Evolutionary conservation across 371 early-diverging fungal genomes (phyloP), one percentile per base, ranked within the genome.

Genomic region (Vittaforma corneae): DNA sequence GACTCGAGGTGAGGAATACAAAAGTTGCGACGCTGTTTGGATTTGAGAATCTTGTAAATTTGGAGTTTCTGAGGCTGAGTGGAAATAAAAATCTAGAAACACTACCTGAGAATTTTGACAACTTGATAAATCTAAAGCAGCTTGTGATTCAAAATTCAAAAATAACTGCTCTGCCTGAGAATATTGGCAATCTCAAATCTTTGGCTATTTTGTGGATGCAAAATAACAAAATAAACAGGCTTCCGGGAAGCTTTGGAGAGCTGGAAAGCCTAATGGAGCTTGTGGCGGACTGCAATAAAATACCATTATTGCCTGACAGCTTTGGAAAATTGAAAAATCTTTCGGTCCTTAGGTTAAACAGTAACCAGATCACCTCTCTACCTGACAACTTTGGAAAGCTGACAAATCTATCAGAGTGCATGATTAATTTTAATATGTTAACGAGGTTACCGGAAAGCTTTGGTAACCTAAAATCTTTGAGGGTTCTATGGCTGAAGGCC

Each of bases 151-250:
- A n/a, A n/a, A n/a, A n/a, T n/a, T n/a, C n/a, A n/a, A n/a, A n/a
- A n/a, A n/a, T n/a, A n/a, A 52, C 22, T 52, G 30, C 40, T 40
- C n/a, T 40, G 9, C 40, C 40, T 40, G n/a, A 40, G n/a, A 40
- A 40, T 40, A 40, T 40, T n/a, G 11, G 40, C 9, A 40, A 40
- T 40, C 9, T 40, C n/a, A 40, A n/a, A 11, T 11, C 40, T 9
- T 40, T 40, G 40, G 40, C 9, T 9, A 11, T n/a, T 40, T 40
- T 40, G 40, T 40, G 11, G n/a, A 40, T 40, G 9, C 11, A 11
- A 11, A n/a, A 40, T 40, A 11, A n/a, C n/a, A 40, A 40, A n/a
- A 40, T 40, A 11, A 11, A 9, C 11, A n/a, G n/a, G 11, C 9
- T 40, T 11, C 40, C 40, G 11, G 40, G n/a, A 40, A n/a, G n/a